phyloP scores from a whole-genome alignment of 495 filamentous ascomycete species.

The Penicillium manginii region DNA sequence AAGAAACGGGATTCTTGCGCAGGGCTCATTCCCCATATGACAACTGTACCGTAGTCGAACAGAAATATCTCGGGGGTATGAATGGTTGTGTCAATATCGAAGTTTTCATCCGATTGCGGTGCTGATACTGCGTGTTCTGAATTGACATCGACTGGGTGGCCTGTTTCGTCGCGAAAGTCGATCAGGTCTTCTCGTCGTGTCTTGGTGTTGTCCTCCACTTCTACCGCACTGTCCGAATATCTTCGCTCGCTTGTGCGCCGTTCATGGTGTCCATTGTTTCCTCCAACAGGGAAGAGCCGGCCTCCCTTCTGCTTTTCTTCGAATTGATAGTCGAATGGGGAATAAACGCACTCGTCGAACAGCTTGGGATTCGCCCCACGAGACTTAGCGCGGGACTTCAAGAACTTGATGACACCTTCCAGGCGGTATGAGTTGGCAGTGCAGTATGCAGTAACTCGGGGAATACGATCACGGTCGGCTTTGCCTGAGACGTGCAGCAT shows the following conservation, averaged over 20 bases:
- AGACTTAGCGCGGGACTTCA: conserved; percentile 77
- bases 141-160: conserved; percentile 31
- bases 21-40: conserved; percentile 97
- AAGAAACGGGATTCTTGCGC: conserved; percentile 84
- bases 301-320: conserved; percentile 44
- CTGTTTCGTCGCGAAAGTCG: conserved; percentile 49
- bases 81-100: conserved; percentile 64
- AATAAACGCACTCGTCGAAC: conserved; percentile 97
- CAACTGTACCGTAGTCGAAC: conserved; percentile 98
- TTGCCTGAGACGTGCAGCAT: conserved; percentile 93
- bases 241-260: conserved; percentile 58
- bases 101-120: conserved; percentile 29
- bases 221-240: conserved; percentile 65
- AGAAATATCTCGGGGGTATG: conserved; percentile 94
- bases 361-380: conserved; percentile 83
- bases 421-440: conserved; percentile 89
- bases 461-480: conserved; percentile 83
- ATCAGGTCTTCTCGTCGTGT: conserved; percentile 57
- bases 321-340: conserved; percentile 77
- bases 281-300: conserved; percentile 24
- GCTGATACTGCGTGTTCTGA: conserved; percentile 31
- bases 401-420: conserved; percentile 82
- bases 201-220: conserved; percentile 56
- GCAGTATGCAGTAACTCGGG: conserved; percentile 93
- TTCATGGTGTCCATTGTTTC: conserved; percentile 37